Percentiles rank a stretch among this genome's conserved stretches.
phyloP scores from a whole-genome alignment of 257 asterid species.

The Pogostemon cablin region DNA sequence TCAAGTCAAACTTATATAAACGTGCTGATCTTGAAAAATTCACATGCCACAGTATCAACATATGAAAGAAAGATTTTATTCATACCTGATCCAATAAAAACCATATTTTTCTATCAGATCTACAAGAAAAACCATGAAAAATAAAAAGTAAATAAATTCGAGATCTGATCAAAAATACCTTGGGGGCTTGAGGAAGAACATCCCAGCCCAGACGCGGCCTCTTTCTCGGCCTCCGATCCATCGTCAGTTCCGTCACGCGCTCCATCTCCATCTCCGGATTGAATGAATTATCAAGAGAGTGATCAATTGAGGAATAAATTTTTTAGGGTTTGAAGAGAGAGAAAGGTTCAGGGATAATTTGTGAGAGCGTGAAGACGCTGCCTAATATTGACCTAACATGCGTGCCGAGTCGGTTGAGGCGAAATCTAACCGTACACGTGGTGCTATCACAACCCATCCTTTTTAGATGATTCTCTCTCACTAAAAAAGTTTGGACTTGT shows the following conservation, averaged over 20 bases:
- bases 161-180: constrained; percentile 56
- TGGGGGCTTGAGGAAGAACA: constrained; percentile 65
- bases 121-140: constrained; percentile 34
- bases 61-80: background rate
- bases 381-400: constrained; percentile 43
- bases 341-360: constrained; percentile 22
- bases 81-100: constrained; percentile 46
- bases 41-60: background rate
- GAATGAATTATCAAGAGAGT: constrained; percentile 31
- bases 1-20: background rate
- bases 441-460: constrained; percentile 19
- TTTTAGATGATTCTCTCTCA: constrained; percentile 39
- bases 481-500: background rate
- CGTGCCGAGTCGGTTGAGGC: constrained; percentile 32
- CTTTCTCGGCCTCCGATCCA: constrained; percentile 83
- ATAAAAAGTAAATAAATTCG: background rate
- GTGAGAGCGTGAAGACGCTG: constrained; percentile 17
- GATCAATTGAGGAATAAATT: constrained; percentile 24
- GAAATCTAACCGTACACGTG: constrained; percentile 58
- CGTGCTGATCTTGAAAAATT: constrained; percentile 18
- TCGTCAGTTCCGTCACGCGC: constrained; percentile 83
- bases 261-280: constrained; percentile 75
- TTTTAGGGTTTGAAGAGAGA: constrained; percentile 34
- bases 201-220: constrained; percentile 94
- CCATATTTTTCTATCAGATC: constrained; percentile 50